Percentiles rank a stretch among this genome's conserved stretches.
Conservation (phyloP, 1,139 yeast species). For the Geotrichum cucujoidarum region DNA sequence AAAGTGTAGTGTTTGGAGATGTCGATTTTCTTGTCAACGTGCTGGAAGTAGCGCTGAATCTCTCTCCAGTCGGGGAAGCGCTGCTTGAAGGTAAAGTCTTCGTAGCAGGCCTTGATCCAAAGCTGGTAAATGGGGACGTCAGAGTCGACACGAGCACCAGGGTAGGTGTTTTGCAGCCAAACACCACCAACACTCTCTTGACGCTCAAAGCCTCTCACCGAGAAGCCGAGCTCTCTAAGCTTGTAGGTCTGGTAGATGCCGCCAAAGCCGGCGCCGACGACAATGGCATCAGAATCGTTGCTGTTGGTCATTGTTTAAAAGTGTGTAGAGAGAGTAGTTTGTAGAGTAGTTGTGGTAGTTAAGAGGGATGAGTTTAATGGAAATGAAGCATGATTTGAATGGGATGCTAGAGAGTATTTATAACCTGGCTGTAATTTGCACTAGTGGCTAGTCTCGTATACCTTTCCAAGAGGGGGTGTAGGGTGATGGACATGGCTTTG, state of each 20-base stretch:
- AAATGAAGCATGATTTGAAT: too few species aligned
- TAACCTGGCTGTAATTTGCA: too few species aligned
- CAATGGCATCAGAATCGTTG: constrained; percentile 33
- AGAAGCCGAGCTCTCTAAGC: constrained; percentile 38
- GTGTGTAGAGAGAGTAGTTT: too few species aligned
- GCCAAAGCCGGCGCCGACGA: constrained; percentile 49
- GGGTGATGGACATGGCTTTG: too few species aligned
- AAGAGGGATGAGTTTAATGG: not conserved
- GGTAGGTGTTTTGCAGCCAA: constrained; percentile 51
- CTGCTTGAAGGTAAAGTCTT: constrained; percentile 43
- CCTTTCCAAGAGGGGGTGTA: too few species aligned
- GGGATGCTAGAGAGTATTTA: too few species aligned
- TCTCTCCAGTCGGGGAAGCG: constrained; percentile 46
- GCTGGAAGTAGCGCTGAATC: constrained; percentile 44
- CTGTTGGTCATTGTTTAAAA: constrained; percentile 17
- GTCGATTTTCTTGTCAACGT: constrained; percentile 40
- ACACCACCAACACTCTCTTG: constrained; percentile 48
- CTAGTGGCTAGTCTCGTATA: too few species aligned
- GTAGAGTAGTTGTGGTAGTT: not conserved
- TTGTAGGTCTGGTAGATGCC: constrained; percentile 41
- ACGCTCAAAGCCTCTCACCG: constrained; percentile 41
- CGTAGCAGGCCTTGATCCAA: constrained; percentile 42
- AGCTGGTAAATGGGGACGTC: constrained; percentile 51
- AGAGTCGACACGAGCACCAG: constrained; percentile 47
- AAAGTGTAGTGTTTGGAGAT: constrained; percentile 29